A percentile compares a stretch with the other conserved stretches of the same genome.
These are phyloP conservation scores for Beta corolliflora DNA, from an alignment of 179 eudicot species.

Conservation along the genomic window DNA sequence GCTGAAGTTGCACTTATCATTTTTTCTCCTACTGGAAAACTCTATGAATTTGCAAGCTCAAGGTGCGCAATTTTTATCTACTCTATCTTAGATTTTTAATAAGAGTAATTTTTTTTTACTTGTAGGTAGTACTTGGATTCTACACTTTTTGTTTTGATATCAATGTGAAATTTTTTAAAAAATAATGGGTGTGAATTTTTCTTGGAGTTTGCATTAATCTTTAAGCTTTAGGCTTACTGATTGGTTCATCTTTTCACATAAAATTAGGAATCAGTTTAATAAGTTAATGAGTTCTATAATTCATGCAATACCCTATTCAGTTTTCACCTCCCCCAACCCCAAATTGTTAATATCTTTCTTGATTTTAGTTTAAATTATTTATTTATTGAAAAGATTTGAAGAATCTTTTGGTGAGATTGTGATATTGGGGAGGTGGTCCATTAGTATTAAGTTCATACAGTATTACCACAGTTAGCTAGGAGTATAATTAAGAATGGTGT, in stretches of 20 bases:
- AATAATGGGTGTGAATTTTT: conserved; percentile 19
- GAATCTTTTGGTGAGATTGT: conserved; percentile 15
- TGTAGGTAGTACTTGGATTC: not conserved
- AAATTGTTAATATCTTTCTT: not conserved
- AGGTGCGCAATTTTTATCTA: conserved; percentile 36
- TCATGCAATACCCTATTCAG: conserved; percentile 5
- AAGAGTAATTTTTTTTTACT: no score
- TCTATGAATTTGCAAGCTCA: conserved; percentile 72
- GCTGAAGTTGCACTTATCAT: conserved; percentile 76
- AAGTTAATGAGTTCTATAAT: conserved; percentile 6
- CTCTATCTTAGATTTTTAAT: not conserved
- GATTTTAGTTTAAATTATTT: no score
- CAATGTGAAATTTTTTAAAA: not conserved
- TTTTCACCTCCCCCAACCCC: no score
- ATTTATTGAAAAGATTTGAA: not conserved
- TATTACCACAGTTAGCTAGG: conserved; percentile 4
- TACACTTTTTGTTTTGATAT: not conserved
- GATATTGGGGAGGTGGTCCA: conserved; percentile 17
- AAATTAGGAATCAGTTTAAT: not conserved
- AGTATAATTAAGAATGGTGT: not conserved
- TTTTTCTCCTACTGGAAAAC: conserved; percentile 66
- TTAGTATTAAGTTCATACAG: not conserved
- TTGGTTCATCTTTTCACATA: conserved; percentile 25
- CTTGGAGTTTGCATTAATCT: conserved; percentile 28
- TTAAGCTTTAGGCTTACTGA: not conserved